phyloP scores from a whole-genome alignment of 108 stramenopile species.

The Skeletonema menzelii region DNA sequence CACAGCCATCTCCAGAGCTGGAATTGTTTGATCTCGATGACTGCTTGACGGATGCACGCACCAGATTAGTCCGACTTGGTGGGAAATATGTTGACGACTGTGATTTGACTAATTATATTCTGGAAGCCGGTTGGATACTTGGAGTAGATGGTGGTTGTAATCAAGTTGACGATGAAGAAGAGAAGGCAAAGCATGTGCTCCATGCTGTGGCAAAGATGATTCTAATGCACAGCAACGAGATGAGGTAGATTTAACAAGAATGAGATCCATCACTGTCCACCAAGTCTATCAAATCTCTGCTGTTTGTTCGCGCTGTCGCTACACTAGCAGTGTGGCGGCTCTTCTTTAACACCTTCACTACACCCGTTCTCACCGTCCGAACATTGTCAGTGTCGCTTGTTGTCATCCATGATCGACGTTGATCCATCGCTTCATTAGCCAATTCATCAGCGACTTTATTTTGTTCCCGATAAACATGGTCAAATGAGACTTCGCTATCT shows the following conservation, averaged over 20 bases:
- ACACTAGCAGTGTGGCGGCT: not conserved
- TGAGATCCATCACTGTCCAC: not conserved
- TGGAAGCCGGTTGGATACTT: not conserved
- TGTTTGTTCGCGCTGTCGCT: not conserved
- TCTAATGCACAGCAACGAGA: not conserved
- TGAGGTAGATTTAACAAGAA: not conserved
- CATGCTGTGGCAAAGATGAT: not conserved
- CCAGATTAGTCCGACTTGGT: slow-evolving; percentile 77
- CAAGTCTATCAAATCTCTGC: not conserved
- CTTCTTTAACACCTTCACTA: not conserved
- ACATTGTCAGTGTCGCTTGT: not conserved
- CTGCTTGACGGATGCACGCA: slow-evolving; percentile 66
- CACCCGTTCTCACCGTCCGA: not conserved
- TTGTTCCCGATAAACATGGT: slow-evolving; percentile 73
- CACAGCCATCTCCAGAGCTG: slow-evolving; percentile 70
- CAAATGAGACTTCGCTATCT: slow-evolving; percentile 12
- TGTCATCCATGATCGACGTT: slow-evolving; percentile 1
- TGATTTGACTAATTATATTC: slow-evolving; percentile 5
- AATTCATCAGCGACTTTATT: slow-evolving; percentile 76
- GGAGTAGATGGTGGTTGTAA: not conserved
- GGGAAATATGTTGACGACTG: slow-evolving; percentile 10
- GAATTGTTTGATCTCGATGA: slow-evolving; percentile 91
- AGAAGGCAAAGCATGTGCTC: not conserved
- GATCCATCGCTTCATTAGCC: slow-evolving; percentile 86
- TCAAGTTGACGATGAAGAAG: not conserved